A percentile compares a stretch with the other conserved stretches of the same genome.
phyloP scores from a whole-genome alignment of 352 stramenopile genomes.

The Pythium aquatile region DNA sequence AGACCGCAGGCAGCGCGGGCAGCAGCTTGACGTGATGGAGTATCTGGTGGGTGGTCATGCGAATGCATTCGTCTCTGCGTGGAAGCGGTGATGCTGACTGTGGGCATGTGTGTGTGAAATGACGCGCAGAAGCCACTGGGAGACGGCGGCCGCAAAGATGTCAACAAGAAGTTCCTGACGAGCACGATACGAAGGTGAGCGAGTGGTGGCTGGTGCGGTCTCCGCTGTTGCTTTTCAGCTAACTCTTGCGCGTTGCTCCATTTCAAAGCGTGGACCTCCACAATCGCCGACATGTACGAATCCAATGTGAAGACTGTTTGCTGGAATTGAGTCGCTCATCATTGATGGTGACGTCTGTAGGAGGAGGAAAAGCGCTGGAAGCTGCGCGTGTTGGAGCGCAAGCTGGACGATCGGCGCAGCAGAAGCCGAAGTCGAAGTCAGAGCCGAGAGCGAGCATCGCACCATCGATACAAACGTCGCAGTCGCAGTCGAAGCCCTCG shows the following conservation, averaged over 20 bases:
- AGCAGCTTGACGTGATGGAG: slow-evolving; percentile 42
- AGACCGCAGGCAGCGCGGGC: slow-evolving; percentile 33
- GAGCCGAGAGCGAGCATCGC: not conserved
- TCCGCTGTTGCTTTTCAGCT: no score
- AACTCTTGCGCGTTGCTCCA: not conserved
- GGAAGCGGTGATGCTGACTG: slow-evolving; percentile 9
- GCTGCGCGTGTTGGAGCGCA: slow-evolving; percentile 37
- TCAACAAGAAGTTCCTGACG: slow-evolving; percentile 67
- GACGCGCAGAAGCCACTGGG: slow-evolving; percentile 16
- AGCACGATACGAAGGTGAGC: slow-evolving; percentile 59
- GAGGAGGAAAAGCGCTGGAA: slow-evolving; percentile 68
- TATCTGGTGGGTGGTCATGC: slow-evolving; percentile 42
- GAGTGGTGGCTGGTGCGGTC: no score
- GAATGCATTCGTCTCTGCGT: not conserved
- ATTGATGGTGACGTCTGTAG: slow-evolving; percentile 10
- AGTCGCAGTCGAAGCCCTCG: slow-evolving; percentile 7
- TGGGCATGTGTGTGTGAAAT: not conserved
- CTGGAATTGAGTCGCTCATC: not conserved
- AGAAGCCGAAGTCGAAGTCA: slow-evolving; percentile 19
- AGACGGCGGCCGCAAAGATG: slow-evolving; percentile 38
- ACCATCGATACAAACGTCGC: not conserved
- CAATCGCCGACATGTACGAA: slow-evolving; percentile 52
- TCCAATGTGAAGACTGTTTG: no score
- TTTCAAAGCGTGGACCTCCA: slow-evolving; percentile 47
- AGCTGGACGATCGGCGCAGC: slow-evolving; percentile 21